Base-by-base conservation (phyloP, 129 eudicot species). In the Smallanthus sonchifolius region DNA sequence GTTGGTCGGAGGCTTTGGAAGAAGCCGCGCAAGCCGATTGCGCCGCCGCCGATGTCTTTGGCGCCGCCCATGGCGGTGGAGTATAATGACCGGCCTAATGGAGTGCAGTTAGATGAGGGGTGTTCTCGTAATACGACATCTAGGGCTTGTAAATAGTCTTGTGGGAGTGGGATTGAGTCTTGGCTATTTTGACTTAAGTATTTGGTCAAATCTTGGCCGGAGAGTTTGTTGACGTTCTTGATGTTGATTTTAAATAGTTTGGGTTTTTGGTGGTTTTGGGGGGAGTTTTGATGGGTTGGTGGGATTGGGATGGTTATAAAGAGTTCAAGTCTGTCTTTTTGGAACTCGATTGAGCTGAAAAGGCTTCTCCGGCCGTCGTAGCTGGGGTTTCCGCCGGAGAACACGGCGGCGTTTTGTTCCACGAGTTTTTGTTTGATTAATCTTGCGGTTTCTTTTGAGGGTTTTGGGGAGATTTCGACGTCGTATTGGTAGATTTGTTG, bases 1-100 rank as follows among this genome's bases (percentile, higher is more conserved):
- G 99, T 94, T 7, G 99, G 93, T 61, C 99, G 65, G 19, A 94
- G 84, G 54, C 97, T 90, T 70, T 94, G 99, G 42, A 90, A 94
- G 37, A 94, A 94, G 10, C 99, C 99, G 61, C 90, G 72, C 14
- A 88, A 77, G 5, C 87, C 99, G n/a, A 91, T 51, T 6, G 92
- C 99, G 13, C 99, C 99, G 10, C 96, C 97, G 6, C 99, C 99
- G 6, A 94, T 80, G 15, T 88, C 99, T 15, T 80, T 82, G 30
- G 79, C 78, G 0, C 89, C 94, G 40, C 96, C 99, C 96, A 91
- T 83, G 36, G 84, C 74, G 65, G 75, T 65, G 3, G 97, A 86
- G 84, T 91, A 94, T 15, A 94, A 73, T 0, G 97, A 94, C 52
- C 96, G 72, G 3, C 99, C 99, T 4, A 78, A 73, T 0, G 87